Evolutionary conservation across 2,329 filamentous ascomycete genomes (phyloP).

Genomic region (Gnomoniopsis sp.): DNA sequence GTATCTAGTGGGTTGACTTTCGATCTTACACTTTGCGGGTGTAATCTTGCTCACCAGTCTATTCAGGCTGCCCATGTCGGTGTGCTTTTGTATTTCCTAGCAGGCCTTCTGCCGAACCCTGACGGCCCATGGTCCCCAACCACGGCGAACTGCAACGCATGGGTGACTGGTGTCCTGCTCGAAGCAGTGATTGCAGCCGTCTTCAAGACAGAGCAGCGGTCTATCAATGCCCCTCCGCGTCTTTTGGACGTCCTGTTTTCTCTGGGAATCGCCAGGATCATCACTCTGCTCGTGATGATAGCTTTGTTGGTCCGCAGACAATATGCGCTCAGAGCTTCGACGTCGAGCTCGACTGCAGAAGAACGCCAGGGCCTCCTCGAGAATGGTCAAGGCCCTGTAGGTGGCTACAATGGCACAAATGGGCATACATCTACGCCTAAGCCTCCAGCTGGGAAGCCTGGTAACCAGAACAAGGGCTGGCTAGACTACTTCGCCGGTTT

Average conservation of each 20-base stretch:
- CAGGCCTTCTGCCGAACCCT: constrained; percentile 39
- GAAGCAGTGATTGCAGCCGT: constrained; percentile 35
- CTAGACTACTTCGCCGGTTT: constrained; percentile 45
- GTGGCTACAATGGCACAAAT: constrained; percentile 15
- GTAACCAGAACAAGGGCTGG: constrained; percentile 36
- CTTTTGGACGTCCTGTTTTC: constrained; percentile 30
- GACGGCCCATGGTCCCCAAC: constrained; percentile 41
- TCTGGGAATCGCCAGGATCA: constrained; percentile 31
- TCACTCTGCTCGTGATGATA: constrained; percentile 33
- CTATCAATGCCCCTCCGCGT: constrained; percentile 25
- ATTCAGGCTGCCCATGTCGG: constrained; percentile 36
- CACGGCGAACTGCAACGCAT: constrained; percentile 34
- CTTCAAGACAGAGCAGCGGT: constrained; percentile 27
- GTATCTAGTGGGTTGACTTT: constrained; percentile 28
- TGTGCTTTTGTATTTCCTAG: constrained; percentile 38
- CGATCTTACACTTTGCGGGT: background rate
- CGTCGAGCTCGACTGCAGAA: constrained; percentile 27
- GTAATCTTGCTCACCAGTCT: constrained; percentile 12
- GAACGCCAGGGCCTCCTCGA: constrained; percentile 38
- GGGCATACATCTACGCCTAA: constrained; percentile 26
- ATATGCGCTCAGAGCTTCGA: constrained; percentile 26
- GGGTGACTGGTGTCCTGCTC: constrained; percentile 31
- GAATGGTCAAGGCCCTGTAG: constrained; percentile 31
- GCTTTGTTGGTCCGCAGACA: constrained; percentile 28
- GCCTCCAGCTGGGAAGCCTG: constrained; percentile 18